Evolutionary conservation across 208 protist genomes (phyloP).

Genomic region (Porcisia hertigi): DNA sequence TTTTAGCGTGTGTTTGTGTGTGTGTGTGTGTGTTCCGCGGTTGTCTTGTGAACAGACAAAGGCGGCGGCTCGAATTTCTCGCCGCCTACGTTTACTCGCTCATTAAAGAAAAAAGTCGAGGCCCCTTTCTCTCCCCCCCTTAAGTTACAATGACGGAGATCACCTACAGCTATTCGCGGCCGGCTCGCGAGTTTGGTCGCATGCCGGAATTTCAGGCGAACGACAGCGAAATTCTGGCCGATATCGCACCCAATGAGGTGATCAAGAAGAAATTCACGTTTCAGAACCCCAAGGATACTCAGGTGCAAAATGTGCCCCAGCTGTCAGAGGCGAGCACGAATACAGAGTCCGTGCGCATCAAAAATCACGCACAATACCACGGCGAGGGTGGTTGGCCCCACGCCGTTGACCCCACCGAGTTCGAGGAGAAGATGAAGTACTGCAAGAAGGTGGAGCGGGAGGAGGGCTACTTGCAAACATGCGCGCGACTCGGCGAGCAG

Average conservation of each 20-base stretch:
- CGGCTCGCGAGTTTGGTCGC: conserved; percentile 90
- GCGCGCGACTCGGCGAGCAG: conserved; percentile 86
- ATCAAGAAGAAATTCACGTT: conserved; percentile 82
- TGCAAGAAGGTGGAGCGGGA: conserved; percentile 97
- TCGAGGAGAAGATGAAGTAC: conserved; percentile 96
- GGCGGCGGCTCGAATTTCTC: neutral
- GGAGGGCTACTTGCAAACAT: conserved; percentile 92
- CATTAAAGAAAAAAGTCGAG: neutral
- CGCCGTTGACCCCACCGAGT: conserved; percentile 94
- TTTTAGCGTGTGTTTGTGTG: too few species aligned
- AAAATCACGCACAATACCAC: conserved; percentile 93
- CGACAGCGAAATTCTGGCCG: conserved; percentile 89
- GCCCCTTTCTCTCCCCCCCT: neutral
- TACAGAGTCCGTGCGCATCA: conserved; percentile 92
- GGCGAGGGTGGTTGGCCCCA: conserved; percentile 97
- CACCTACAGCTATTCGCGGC: conserved; percentile 92
- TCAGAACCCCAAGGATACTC: conserved; percentile 81
- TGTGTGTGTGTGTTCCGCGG: too few species aligned
- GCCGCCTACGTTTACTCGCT: neutral
- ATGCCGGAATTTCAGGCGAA: conserved; percentile 94
- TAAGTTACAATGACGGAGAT: conserved; percentile 84
- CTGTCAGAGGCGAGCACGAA: conserved; percentile 94
- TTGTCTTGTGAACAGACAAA: too few species aligned
- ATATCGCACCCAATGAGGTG: conserved; percentile 79
- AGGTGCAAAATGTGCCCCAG: conserved; percentile 93